Evolutionary conservation across 2,329 filamentous ascomycete genomes (phyloP).

Genomic region (Penicillium sp.): DNA sequence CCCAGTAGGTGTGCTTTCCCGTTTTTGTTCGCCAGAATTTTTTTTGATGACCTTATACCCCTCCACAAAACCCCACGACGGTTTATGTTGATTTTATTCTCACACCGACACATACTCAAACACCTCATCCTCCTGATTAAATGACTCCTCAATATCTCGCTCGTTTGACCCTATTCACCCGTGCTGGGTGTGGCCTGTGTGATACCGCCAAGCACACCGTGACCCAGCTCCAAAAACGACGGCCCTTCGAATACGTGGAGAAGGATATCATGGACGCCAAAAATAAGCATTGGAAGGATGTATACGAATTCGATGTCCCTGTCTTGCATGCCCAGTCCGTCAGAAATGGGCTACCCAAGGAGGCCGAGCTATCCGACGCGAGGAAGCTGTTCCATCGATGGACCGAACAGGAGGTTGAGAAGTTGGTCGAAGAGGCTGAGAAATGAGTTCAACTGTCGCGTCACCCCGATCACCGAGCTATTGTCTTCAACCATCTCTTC

Average conservation of each 20-base stretch:
- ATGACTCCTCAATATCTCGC: not conserved
- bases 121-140: not conserved
- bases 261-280: conserved; percentile 59
- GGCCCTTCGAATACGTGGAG: conserved; percentile 59
- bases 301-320: conserved; percentile 66
- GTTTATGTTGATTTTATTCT: not conserved
- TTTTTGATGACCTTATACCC: no score
- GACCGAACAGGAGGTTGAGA: conserved; percentile 58
- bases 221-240: conserved; percentile 53
- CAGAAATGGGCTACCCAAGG: conserved; percentile 44
- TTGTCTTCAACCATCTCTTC: no score
- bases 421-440: conserved; percentile 54
- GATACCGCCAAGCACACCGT: conserved; percentile 62
- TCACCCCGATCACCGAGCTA: no score
- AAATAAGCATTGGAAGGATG: conserved; percentile 59
- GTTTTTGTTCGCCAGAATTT: not conserved
- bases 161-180: conserved; percentile 62
- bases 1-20: not conserved
- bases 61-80: no score
- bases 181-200: conserved; percentile 61
- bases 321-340: conserved; percentile 61
- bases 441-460: conserved; percentile 13
- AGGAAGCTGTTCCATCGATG: conserved; percentile 66
- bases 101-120: not conserved
- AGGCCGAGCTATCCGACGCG: conserved; percentile 59